phyloP scores from a whole-genome alignment of 1,284 basidiomycete species.

The Tilletia walkeri region DNA sequence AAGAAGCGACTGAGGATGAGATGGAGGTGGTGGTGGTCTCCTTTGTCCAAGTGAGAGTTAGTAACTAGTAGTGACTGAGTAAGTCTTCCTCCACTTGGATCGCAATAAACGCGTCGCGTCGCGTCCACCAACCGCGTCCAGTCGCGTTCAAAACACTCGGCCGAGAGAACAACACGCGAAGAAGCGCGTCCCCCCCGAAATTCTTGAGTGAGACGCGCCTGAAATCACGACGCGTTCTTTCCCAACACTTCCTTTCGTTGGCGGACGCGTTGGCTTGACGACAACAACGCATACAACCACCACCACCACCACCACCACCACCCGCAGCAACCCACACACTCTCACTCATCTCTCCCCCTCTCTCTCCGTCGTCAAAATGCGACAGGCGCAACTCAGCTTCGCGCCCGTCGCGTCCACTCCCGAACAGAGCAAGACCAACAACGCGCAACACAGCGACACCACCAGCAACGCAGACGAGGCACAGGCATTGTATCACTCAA shows the following conservation, averaged over 20 bases:
- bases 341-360: background rate
- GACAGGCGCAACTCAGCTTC: conserved; percentile 10
- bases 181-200: background rate
- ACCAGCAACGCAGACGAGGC: too few species aligned
- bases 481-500: background rate
- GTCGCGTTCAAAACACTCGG: background rate
- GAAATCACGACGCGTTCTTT: conserved; percentile 7
- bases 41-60: too few species aligned
- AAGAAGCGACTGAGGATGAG: background rate
- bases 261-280: background rate
- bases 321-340: background rate
- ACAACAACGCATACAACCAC: background rate
- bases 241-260: too few species aligned
- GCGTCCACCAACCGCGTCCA: background rate
- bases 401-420: background rate
- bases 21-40: background rate
- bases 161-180: too few species aligned
- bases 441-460: background rate
- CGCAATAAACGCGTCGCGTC: conserved; percentile 7
- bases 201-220: background rate
- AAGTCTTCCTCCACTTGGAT: too few species aligned
- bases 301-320: background rate
- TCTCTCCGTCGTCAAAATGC: background rate
- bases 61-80: too few species aligned
- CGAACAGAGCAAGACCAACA: background rate